Evolutionary conservation across 805 yeast genomes (phyloP).

Genomic region (Cyberlindnera subsufficiens): DNA sequence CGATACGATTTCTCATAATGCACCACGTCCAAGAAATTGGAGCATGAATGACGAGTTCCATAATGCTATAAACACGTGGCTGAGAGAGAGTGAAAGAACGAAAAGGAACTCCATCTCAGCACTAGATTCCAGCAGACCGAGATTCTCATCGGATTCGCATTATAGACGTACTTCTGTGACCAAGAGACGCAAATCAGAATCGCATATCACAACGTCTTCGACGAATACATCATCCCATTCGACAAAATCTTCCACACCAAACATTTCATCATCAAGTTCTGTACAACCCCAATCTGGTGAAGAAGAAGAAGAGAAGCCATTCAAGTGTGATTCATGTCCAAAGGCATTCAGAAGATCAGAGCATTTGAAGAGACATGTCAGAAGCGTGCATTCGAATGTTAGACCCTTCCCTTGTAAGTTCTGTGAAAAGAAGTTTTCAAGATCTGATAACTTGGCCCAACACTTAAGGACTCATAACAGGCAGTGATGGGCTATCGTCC

Average conservation of each 20-base stretch:
- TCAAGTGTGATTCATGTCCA: slow-evolving; percentile 56
- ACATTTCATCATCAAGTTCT: not conserved
- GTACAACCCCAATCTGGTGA: not conserved
- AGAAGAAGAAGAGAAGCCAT: slow-evolving; percentile 44
- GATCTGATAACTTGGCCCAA: slow-evolving; percentile 62
- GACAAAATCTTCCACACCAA: not conserved
- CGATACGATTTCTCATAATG: not conserved
- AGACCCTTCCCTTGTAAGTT: slow-evolving; percentile 61
- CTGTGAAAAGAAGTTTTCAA: slow-evolving; percentile 58
- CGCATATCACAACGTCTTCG: slow-evolving; percentile 3
- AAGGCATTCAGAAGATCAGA: slow-evolving; percentile 68
- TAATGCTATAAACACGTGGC: slow-evolving; percentile 22
- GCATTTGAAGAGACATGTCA: slow-evolving; percentile 66
- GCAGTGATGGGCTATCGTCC: not conserved
- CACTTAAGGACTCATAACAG: slow-evolving; percentile 51
- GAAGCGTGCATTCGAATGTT: slow-evolving; percentile 66
- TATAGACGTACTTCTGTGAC: slow-evolving; percentile 6
- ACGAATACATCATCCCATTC: not conserved
- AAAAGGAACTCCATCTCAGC: slow-evolving; percentile 1
- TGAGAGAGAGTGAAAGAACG: slow-evolving; percentile 15
- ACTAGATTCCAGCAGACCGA: too few relatives aligned
- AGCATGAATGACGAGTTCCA: slow-evolving; percentile 23
- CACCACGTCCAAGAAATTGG: slow-evolving; percentile 14
- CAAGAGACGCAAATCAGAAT: slow-evolving; percentile 22
- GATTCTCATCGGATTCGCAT: not conserved